phyloP scores from a whole-genome alignment of 208 protist genomes.

The Leishmania arabica region DNA sequence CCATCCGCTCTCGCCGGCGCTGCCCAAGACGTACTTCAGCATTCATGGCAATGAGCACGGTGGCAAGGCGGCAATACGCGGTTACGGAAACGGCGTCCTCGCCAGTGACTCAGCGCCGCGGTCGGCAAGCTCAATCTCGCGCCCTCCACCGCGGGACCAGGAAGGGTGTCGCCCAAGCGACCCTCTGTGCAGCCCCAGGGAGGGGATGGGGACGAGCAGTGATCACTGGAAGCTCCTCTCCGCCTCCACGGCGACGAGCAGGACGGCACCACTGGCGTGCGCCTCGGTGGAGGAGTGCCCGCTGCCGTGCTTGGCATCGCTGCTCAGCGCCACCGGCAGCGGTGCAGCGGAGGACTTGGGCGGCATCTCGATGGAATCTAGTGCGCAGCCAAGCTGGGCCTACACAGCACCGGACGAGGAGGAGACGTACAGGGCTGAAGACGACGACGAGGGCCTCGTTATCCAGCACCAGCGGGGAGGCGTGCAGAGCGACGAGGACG shows the following conservation, averaged over 20 bases:
- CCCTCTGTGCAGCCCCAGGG: neutral
- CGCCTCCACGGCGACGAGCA: neutral
- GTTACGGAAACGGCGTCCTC: neutral
- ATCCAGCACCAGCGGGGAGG: neutral
- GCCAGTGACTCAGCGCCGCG: neutral
- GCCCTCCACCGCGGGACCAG: neutral
- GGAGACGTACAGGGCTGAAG: neutral
- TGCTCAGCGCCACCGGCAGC: slow-evolving; percentile 1
- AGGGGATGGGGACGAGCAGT: neutral
- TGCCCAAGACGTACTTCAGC: slow-evolving; percentile 3
- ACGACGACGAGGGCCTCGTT: neutral
- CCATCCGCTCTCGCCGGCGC: slow-evolving; percentile 20
- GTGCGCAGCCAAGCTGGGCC: neutral
- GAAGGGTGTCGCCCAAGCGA: neutral
- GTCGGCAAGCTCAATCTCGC: neutral
- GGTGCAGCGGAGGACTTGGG: slow-evolving; percentile 6
- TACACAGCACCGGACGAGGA: slow-evolving; percentile 5
- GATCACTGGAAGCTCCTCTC: neutral
- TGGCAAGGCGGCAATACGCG: neutral
- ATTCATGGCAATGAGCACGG: neutral
- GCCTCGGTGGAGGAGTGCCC: neutral
- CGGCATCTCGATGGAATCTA: slow-evolving; percentile 14
- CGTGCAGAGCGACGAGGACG: neutral
- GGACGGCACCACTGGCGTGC: neutral
- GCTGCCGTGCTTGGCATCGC: neutral